A percentile compares a stretch with the other conserved stretches of the same genome.
phyloP scores from a whole-genome alignment of 2,329 filamentous ascomycete species.

The Exophiala sideris region DNA sequence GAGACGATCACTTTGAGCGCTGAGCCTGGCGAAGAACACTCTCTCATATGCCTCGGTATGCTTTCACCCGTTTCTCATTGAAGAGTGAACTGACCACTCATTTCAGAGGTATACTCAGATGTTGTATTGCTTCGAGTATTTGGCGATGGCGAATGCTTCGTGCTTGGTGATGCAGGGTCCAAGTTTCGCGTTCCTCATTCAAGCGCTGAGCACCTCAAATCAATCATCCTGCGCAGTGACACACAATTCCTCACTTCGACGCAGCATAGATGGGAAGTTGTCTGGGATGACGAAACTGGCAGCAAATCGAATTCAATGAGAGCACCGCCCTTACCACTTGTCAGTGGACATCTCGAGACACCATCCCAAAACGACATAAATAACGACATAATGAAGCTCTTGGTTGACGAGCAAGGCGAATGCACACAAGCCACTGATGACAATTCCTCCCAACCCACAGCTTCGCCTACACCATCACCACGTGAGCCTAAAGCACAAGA shows the following conservation, averaged over 20 bases:
- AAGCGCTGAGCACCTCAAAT: conserved; percentile 4
- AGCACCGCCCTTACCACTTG: conserved; percentile 5
- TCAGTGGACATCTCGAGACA: background rate
- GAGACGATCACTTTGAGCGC: conserved; percentile 1
- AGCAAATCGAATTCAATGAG: conserved; percentile 15
- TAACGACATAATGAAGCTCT: background rate
- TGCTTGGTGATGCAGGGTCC: conserved; percentile 2
- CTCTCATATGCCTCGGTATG: conserved; percentile 16
- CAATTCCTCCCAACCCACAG: background rate
- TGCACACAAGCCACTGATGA: background rate
- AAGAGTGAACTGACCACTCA: background rate
- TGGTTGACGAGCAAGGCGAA: background rate
- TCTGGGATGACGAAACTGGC: conserved; percentile 7
- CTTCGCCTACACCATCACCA: conserved; percentile 1
- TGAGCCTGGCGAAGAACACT: conserved; percentile 7
- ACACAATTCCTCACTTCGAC: conserved; percentile 12
- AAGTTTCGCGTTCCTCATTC: conserved; percentile 16
- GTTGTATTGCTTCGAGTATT: conserved; percentile 14
- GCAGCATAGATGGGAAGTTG: conserved; percentile 13
- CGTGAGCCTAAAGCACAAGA: background rate
- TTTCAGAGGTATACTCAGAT: conserved; percentile 9
- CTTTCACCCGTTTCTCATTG: background rate
- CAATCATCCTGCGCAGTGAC: conserved; percentile 14
- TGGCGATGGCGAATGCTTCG: background rate
- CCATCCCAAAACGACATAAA: background rate